These are phyloP conservation scores for Tylopilus vinaceipallidus DNA, from an alignment of 768 basidiomycete genomes.

Conservation along the genomic window DNA sequence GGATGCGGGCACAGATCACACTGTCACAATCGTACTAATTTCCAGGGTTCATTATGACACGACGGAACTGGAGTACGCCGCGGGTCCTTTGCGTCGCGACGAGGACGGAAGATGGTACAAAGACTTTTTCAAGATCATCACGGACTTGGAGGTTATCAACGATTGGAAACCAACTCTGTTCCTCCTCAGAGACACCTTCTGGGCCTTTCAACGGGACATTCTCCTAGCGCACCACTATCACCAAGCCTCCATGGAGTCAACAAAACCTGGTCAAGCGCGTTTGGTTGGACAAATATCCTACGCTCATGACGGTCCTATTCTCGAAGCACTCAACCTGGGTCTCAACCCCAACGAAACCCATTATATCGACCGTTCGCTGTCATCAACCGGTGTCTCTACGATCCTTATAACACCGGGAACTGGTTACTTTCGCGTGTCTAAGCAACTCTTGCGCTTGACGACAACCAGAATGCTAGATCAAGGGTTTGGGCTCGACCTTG, in stretches of 20 bases:
- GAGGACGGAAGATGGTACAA: constrained; percentile 84
- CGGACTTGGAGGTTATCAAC: constrained; percentile 82
- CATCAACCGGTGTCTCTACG: constrained; percentile 80
- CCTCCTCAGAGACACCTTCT: constrained; percentile 84
- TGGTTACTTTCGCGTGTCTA: constrained; percentile 90
- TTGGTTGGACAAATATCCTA: constrained; percentile 77
- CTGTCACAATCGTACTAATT: constrained; percentile 91
- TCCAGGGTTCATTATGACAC: constrained; percentile 89
- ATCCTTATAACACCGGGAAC: constrained; percentile 92
- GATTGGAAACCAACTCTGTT: constrained; percentile 89
- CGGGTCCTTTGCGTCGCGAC: constrained; percentile 74
- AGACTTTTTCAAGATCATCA: constrained; percentile 95
- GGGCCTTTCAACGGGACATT: constrained; percentile 90
- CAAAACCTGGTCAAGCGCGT: constrained; percentile 49
- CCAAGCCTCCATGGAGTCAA: constrained; percentile 54
- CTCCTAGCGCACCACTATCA: constrained; percentile 88
- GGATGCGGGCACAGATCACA: constrained; percentile 84
- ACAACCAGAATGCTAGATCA: constrained; percentile 93
- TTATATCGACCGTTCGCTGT: constrained; percentile 92
- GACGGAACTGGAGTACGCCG: constrained; percentile 76
- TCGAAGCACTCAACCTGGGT: constrained; percentile 91
- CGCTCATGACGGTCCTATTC: constrained; percentile 93
- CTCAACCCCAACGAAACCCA: constrained; percentile 92
- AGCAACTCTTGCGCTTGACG: constrained; percentile 84
- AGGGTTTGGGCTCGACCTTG: constrained; percentile 85